Base-by-base conservation (phyloP, 192 early-diverging fungal species). In the Entrophospora sp. region DNA sequence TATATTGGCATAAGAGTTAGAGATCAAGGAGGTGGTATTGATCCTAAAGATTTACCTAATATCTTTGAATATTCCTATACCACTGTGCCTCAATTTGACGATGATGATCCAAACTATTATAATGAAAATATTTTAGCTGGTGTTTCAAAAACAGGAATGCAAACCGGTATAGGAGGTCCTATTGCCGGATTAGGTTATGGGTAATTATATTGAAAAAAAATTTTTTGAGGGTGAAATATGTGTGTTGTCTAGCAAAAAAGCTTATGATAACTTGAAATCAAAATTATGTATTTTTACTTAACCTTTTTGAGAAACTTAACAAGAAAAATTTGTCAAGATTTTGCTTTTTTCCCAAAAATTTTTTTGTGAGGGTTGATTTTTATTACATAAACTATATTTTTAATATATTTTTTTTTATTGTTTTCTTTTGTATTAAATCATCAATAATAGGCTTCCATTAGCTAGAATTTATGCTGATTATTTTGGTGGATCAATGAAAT, bases 1-100 rank as follows among this genome's bases (percentile, higher is more conserved):
- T 90, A 90, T 42, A 84, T 95, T 5, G 86, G 84, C 9, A 85
- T 98, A 38, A 79, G 96, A 58, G 84, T 98, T 42, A 75, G 92
- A 24, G 95, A 98, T 69, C 87, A 89, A 64, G 95, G 95, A 36
- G 92, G 94, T 25, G 96, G 96, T 25, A 90, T 98, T 52, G 71
- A 89, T 7, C 71, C 80, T 18, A 73, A 87, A 60, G 88, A 93
- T 66, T 71, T 92, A 69, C 76, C 75, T 30, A 80, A 84, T 18
- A 81, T 94, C 2, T 98, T 93, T 79, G 93, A 98, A 60, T 98
- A 95, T 73, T 91, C 87, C 4, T 96, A 87, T 76, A 94, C 96
- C 10, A 94, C 94, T 4, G 90, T 94, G 18, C 79, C 85, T 49
- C 81, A 83, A 32, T 76, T 77, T 30, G 80, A 83, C 45, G 85